Evolutionary conservation across 2,329 filamentous ascomycete genomes (phyloP).

Genomic region (Xylariaceae sp.): DNA sequence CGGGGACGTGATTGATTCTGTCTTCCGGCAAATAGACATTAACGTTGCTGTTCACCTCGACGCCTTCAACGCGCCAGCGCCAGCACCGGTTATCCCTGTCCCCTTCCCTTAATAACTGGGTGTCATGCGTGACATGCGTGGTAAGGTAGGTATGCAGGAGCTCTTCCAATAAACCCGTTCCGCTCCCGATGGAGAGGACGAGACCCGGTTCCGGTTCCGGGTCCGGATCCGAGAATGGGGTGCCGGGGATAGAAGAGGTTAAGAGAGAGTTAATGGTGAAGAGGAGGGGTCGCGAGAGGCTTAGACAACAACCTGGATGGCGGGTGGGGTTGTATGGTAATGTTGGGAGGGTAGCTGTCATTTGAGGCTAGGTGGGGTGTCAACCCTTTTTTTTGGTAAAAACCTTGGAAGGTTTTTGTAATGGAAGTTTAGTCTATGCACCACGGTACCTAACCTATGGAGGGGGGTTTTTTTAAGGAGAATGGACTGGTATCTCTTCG

Average conservation of each 20-base stretch:
- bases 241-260: neutral
- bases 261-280: slow-evolving; percentile 7
- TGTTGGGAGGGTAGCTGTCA: slow-evolving; percentile 12
- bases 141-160: slow-evolving; percentile 21
- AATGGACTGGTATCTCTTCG: too few species aligned
- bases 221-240: neutral
- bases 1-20: slow-evolving; percentile 38
- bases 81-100: too few species aligned
- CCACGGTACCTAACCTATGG: too few species aligned
- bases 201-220: slow-evolving; percentile 1
- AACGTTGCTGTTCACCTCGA: slow-evolving; percentile 24
- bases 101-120: too few species aligned
- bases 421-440: too few species aligned
- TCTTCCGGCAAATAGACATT: slow-evolving; percentile 29
- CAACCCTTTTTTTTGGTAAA: too few species aligned
- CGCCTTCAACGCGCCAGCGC: slow-evolving; percentile 29
- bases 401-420: too few species aligned
- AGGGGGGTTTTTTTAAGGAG: too few species aligned
- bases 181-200: slow-evolving; percentile 33
- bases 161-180: slow-evolving; percentile 31
- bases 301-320: slow-evolving; percentile 30
- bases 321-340: slow-evolving; percentile 21
- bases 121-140: too few species aligned
- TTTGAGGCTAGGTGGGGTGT: too few species aligned
- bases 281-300: slow-evolving; percentile 26